These are phyloP conservation scores for Lactifluus pinguis DNA, from an alignment of 768 basidiomycete genomes.

Conservation along the genomic window DNA sequence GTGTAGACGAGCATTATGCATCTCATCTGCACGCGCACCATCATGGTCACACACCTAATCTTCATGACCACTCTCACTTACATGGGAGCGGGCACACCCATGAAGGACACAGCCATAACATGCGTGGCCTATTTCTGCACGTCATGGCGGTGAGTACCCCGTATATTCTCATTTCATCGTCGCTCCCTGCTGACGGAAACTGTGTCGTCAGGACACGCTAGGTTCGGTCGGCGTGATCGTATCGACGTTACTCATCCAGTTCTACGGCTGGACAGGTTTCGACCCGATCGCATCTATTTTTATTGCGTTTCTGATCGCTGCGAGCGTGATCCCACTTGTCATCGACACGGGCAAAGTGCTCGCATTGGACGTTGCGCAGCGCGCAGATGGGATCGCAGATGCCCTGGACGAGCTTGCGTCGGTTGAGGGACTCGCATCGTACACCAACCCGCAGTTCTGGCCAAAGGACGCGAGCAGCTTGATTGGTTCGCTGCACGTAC, in stretches of 20 bases:
- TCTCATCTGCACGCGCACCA: slow-evolving; percentile 31
- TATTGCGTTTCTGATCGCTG: slow-evolving; percentile 91
- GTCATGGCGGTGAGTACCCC: slow-evolving; percentile 74
- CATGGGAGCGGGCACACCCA: slow-evolving; percentile 38
- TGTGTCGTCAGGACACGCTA: slow-evolving; percentile 65
- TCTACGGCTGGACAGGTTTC: slow-evolving; percentile 97
- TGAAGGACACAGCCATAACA: slow-evolving; percentile 93
- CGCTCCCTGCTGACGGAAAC: slow-evolving; percentile 11
- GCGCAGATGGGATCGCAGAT: slow-evolving; percentile 42
- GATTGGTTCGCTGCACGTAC: slow-evolving; percentile 88
- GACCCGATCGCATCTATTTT: slow-evolving; percentile 97
- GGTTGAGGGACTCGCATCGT: slow-evolving; percentile 76
- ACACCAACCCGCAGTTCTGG: slow-evolving; percentile 84
- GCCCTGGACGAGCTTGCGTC: slow-evolving; percentile 62
- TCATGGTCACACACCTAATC: slow-evolving; percentile 32
- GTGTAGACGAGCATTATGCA: slow-evolving; percentile 43
- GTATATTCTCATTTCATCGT: not conserved
- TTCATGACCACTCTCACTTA: slow-evolving; percentile 44
- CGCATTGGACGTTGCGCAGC: slow-evolving; percentile 72
- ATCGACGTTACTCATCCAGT: slow-evolving; percentile 90
- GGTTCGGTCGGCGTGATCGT: slow-evolving; percentile 98
- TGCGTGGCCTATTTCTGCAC: slow-evolving; percentile 97
- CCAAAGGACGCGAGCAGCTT: slow-evolving; percentile 82
- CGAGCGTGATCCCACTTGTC: slow-evolving; percentile 91
- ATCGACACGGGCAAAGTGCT: slow-evolving; percentile 88